phyloP scores from a whole-genome alignment of 2,329 filamentous ascomycete genomes.

The Malbranchea cinnamomea region DNA sequence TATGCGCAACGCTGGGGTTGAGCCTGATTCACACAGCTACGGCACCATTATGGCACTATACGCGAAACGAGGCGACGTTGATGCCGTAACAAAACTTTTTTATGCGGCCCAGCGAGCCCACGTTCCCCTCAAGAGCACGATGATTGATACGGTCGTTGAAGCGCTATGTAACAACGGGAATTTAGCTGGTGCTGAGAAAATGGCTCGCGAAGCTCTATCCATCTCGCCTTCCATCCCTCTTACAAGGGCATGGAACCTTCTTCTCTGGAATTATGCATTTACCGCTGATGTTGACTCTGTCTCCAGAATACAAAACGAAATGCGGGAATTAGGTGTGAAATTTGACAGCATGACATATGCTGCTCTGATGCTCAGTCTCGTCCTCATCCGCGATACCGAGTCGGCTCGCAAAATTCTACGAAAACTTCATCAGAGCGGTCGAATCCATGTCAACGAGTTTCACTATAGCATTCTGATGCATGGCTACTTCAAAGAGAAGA shows the following conservation, averaged over 20 bases:
- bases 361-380: slow-evolving; percentile 44
- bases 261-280: slow-evolving; percentile 55
- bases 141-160: slow-evolving; percentile 51
- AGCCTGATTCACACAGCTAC: slow-evolving; percentile 51
- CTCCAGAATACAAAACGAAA: slow-evolving; percentile 39
- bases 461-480: slow-evolving; percentile 34
- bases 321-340: slow-evolving; percentile 37
- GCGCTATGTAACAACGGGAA: slow-evolving; percentile 48
- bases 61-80: slow-evolving; percentile 56
- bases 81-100: slow-evolving; percentile 51
- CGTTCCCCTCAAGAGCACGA: slow-evolving; percentile 38
- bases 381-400: slow-evolving; percentile 37
- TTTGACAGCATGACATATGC: slow-evolving; percentile 45
- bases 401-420: slow-evolving; percentile 39
- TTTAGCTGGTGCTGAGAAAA: slow-evolving; percentile 40
- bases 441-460: slow-evolving; percentile 26
- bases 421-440: slow-evolving; percentile 22
- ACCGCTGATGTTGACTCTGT: slow-evolving; percentile 43
- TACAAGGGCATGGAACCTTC: slow-evolving; percentile 61
- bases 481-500: slow-evolving; percentile 35
- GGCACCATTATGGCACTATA: slow-evolving; percentile 59
- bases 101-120: slow-evolving; percentile 41
- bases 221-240: slow-evolving; percentile 37
- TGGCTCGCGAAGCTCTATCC: slow-evolving; percentile 42
- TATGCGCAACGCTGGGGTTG: slow-evolving; percentile 35